These are phyloP conservation scores for Phytophthora aleatoria DNA, from an alignment of 352 stramenopile species.

Conservation along the genomic window DNA sequence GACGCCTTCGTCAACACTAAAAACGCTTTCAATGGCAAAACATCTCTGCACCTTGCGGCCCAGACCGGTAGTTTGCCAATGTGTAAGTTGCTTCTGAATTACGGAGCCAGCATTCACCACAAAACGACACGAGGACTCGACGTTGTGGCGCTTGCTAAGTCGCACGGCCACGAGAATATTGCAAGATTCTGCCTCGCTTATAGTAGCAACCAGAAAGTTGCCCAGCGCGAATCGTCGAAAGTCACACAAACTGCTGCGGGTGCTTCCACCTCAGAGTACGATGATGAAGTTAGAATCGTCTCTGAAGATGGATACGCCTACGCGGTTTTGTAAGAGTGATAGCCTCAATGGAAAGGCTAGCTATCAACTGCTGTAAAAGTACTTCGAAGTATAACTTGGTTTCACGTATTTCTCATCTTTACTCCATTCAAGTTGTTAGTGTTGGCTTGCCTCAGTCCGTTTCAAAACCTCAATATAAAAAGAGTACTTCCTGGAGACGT, in stretches of 20 bases:
- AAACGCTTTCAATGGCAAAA: conserved; percentile 57
- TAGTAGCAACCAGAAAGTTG: background rate
- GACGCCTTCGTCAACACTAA: conserved; percentile 56
- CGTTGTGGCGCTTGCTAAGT: conserved; percentile 32
- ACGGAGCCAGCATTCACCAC: conserved; percentile 36
- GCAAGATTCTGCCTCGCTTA: conserved; percentile 38
- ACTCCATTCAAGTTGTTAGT: too few relatives aligned
- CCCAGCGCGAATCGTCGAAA: conserved; percentile 1
- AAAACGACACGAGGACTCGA: conserved; percentile 35
- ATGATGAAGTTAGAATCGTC: conserved; percentile 40
- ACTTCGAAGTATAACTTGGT: background rate
- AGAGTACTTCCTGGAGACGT: background rate
- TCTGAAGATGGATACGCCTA: conserved; percentile 42
- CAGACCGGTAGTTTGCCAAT: conserved; percentile 55
- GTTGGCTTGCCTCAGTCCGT: too few relatives aligned
- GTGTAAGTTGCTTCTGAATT: conserved; percentile 50
- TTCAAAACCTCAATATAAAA: too few relatives aligned
- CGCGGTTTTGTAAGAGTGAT: conserved; percentile 36
- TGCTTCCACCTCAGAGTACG: conserved; percentile 23
- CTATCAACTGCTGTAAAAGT: background rate
- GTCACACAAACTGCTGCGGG: conserved; percentile 26
- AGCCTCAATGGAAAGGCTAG: conserved; percentile 24
- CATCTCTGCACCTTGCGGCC: conserved; percentile 60
- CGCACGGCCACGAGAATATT: conserved; percentile 36
- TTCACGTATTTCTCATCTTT: too few relatives aligned